These are phyloP conservation scores for Cylindrotheca fusiformis DNA, from an alignment of 108 stramenopile species.

Conservation along the genomic window DNA sequence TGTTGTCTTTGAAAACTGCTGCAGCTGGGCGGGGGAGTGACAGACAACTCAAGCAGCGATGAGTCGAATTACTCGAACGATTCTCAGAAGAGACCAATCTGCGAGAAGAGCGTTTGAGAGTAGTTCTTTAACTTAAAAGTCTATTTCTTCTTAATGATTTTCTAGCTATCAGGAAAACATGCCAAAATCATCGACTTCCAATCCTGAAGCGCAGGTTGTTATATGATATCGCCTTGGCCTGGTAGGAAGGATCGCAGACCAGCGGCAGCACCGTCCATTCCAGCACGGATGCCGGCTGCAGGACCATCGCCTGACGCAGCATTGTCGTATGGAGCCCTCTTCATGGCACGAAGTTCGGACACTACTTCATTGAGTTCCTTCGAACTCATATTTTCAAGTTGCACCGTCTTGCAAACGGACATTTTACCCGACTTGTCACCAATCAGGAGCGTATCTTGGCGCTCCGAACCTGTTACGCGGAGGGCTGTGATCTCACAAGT, in stretches of 20 bases:
- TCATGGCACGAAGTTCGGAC: conserved; percentile 11
- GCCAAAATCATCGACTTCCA: too few species aligned
- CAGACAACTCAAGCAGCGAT: too few species aligned
- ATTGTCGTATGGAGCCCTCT: background rate
- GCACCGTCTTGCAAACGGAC: conserved; percentile 67
- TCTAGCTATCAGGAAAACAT: too few species aligned
- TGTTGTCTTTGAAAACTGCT: too few species aligned
- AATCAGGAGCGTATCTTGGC: conserved; percentile 82
- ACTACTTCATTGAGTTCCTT: conserved; percentile 43
- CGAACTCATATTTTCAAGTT: conserved; percentile 65
- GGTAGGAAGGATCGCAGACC: background rate
- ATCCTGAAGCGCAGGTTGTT: too few species aligned
- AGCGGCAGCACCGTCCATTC: background rate
- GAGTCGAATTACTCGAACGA: too few species aligned
- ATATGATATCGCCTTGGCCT: background rate
- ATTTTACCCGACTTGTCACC: conserved; percentile 88
- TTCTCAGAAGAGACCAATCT: too few species aligned
- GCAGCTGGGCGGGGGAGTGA: too few species aligned
- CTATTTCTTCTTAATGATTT: too few species aligned
- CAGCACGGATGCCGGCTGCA: background rate
- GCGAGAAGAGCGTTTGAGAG: too few species aligned
- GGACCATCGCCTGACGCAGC: too few species aligned
- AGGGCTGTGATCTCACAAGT: conserved; percentile 76
- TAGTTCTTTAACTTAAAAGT: too few species aligned
- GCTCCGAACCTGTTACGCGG: conserved; percentile 49